Base-by-base conservation (phyloP, 2,329 filamentous ascomycete species). In the Scopulariopsis brevicaulis region DNA sequence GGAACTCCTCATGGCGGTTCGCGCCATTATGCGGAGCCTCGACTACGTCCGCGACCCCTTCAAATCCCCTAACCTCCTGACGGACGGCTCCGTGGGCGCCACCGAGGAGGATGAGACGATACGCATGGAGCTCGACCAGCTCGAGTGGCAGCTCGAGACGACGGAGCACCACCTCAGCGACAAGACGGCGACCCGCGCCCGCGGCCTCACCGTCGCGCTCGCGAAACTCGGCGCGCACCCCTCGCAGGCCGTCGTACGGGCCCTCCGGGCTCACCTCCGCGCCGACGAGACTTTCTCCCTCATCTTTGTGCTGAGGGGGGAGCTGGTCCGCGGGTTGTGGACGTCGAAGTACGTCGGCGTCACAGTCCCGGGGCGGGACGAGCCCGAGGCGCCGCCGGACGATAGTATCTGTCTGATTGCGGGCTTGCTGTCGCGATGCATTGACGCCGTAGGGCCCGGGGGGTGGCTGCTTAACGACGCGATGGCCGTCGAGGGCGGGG, bases 291-390 rank as follows among this genome's bases (percentile, higher is more conserved):
- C 87, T 25, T 74, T 90, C 12, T 84, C 84, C 40, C 77, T 93
- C 57, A 85, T 92, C 63, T 81, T 87, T 63, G 76, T 91, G 6
- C 76, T 93, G 34, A 83, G 88, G 58, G 78, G 86, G 62, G 87
- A 92, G 71, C 77, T 93, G 53, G 82, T 85, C 56, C 82, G 84
- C 62, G 88, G 88, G 59, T 85, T 85, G 35, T 93, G 89, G 89
- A 90, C 86, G 0, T 81, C 83, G 20, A 78, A 82, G 24, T 90
- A 91, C 68, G 72, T 88, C 43, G 86, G 88, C 64, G 70, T 73
- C 12, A 77, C 79, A 18, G 70, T 74, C 56, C 69, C 69, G 59
- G 71, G 73, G 25, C 64, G 24, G 25, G 53, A n/a, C 18, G 25
- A 32, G 12, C 22, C 40, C 46, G 65, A 70, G 15, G 73, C 76